A percentile compares a stretch with the other conserved stretches of the same genome.
Conservation (phyloP, 2,329 filamentous ascomycete species). For the Ophiostoma tasmaniense region DNA sequence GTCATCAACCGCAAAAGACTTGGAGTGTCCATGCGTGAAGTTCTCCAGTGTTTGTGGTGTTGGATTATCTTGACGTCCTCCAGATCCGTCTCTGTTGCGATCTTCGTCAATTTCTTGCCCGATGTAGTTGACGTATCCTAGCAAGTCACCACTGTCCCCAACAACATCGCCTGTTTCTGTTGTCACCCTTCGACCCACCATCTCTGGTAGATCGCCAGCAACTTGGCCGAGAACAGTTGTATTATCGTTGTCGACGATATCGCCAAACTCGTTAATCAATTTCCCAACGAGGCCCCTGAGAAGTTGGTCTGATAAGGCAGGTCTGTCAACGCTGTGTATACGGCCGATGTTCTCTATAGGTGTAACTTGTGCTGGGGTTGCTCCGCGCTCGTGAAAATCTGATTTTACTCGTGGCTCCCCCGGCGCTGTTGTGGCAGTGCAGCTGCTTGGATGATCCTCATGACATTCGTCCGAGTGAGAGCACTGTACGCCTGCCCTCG, state of each 20-base stretch:
- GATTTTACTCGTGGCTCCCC: not conserved
- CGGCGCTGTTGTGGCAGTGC: not conserved
- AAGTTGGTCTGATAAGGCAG: not conserved
- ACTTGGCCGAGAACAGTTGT: not conserved
- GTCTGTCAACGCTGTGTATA: not conserved
- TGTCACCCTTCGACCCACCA: not conserved
- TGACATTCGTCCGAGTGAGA: not conserved
- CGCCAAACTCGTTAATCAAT: not conserved
- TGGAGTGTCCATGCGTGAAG: not conserved
- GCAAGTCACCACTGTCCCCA: not conserved
- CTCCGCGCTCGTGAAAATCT: not conserved
- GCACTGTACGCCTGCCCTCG: not conserved
- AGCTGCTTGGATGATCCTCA: no score
- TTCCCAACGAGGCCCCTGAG: not conserved
- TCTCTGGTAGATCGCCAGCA: not conserved
- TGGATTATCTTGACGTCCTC: not conserved
- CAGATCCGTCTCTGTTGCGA: not conserved
- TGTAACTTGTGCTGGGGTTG: not conserved
- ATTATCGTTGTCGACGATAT: not conserved
- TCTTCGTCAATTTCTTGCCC: not conserved
- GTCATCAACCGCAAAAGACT: not conserved
- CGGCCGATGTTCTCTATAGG: not conserved
- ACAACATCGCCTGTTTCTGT: not conserved
- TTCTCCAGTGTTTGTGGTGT: not conserved
- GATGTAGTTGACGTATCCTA: not conserved